A percentile compares a stretch with the other conserved stretches of the same genome.
Evolutionary conservation across 2,329 filamentous ascomycete genomes (phyloP).

Genomic region (Parastagonospora avenae): DNA sequence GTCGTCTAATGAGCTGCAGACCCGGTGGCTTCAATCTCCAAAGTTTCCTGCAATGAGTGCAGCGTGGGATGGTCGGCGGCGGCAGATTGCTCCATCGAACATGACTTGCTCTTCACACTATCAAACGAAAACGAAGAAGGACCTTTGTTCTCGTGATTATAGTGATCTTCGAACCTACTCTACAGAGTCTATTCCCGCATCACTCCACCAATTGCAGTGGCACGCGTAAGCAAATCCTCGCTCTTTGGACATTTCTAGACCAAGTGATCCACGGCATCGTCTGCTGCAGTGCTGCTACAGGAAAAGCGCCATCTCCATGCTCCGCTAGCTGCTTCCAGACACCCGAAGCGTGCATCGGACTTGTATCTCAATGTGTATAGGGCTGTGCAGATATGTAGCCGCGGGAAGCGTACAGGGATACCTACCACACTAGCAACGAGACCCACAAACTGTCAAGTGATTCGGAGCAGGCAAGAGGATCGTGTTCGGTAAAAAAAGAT

Average conservation of each 20-base stretch:
- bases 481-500: not conserved
- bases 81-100: too few species aligned
- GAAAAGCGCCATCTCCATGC: too few species aligned
- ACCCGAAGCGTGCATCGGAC: slow-evolving; percentile 13
- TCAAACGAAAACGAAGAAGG: too few species aligned
- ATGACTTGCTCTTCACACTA: too few species aligned
- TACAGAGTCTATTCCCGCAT: too few species aligned
- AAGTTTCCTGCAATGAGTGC: slow-evolving; percentile 4
- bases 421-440: not conserved
- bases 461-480: slow-evolving; percentile 1
- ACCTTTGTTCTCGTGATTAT: too few species aligned
- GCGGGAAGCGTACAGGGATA: slow-evolving; percentile 13
- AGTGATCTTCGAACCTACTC: too few species aligned
- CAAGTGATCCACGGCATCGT: too few species aligned
- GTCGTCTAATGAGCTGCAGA: slow-evolving; percentile 5
- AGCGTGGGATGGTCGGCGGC: not conserved
- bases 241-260: too few species aligned
- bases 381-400: slow-evolving; percentile 19
- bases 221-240: too few species aligned
- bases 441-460: not conserved
- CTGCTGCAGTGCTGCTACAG: too few species aligned
- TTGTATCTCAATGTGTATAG: slow-evolving; percentile 11
- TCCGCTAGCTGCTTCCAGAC: slow-evolving; percentile 5
- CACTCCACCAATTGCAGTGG: too few species aligned
- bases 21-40: slow-evolving; percentile 1